These are phyloP conservation scores for Sporobolus alterniflorus DNA, from an alignment of 202 grass and related monocot genomes.

Conservation along the genomic window DNA sequence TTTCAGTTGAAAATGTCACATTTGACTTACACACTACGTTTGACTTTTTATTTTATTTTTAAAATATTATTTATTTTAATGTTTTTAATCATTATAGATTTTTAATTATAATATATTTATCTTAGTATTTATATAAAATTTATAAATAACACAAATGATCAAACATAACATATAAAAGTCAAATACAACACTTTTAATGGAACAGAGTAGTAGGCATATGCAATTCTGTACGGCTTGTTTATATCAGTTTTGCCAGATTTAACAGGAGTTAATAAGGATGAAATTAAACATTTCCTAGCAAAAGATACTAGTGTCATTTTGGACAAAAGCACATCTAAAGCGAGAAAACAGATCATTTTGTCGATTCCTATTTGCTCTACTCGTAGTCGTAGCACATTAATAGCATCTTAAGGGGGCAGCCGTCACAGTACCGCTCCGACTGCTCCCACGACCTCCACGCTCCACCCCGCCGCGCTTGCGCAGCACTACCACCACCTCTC, in stretches of 20 bases:
- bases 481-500: background rate
- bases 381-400: slow-evolving; percentile 32
- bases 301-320: background rate
- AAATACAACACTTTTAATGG: too few species aligned
- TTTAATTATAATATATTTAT: too few species aligned
- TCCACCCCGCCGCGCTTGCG: background rate
- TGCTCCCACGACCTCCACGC: background rate
- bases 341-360: slow-evolving; percentile 38
- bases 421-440: background rate
- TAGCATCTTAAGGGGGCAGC: background rate
- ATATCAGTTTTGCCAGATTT: background rate
- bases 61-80: too few species aligned
- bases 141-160: too few species aligned
- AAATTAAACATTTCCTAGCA: background rate
- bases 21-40: too few species aligned
- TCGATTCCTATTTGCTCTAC: slow-evolving; percentile 46
- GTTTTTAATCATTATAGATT: too few species aligned
- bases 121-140: too few species aligned
- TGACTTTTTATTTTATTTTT: too few species aligned
- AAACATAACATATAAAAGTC: too few species aligned
- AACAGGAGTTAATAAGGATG: background rate
- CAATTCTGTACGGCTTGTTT: too few species aligned
- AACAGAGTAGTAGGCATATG: too few species aligned
- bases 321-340: background rate
- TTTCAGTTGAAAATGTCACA: too few species aligned